These are phyloP conservation scores for Naganishia antarctica DNA, from an alignment of 768 basidiomycete genomes.

Conservation along the genomic window DNA sequence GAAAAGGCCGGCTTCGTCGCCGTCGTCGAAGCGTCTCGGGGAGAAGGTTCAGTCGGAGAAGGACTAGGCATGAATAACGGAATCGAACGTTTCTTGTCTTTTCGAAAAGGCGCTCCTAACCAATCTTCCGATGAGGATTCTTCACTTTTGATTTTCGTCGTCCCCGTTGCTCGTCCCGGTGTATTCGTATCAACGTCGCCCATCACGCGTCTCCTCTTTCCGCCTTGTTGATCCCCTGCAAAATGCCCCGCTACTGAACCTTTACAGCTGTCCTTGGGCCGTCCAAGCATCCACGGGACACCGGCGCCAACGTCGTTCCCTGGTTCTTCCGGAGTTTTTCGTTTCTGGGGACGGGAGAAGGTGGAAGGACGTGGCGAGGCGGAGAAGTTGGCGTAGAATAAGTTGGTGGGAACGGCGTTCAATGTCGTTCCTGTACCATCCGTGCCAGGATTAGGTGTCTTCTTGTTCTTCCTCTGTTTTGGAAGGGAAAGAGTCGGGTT, in stretches of 20 bases:
- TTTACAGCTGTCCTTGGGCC: not conserved
- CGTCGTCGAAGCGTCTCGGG: no score
- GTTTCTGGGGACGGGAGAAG: no score
- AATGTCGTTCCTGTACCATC: not conserved
- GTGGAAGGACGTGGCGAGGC: no score
- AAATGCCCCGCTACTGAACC: not conserved
- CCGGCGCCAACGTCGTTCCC: not conserved
- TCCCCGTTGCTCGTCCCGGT: not conserved
- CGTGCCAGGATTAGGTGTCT: no score
- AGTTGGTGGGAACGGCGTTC: conserved; percentile 1
- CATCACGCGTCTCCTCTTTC: not conserved
- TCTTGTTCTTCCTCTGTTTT: no score
- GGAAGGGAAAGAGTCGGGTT: no score
- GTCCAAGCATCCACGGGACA: conserved; percentile 9
- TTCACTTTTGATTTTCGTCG: not conserved
- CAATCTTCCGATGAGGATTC: no score
- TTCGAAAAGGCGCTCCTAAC: no score
- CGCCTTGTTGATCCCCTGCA: not conserved
- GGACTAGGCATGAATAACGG: conserved; percentile 19
- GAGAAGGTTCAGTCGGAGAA: conserved; percentile 1
- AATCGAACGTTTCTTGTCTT: no score
- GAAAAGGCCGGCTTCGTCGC: no score
- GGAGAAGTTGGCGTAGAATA: no score
- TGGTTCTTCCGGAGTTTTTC: not conserved
- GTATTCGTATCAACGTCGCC: not conserved